Evolutionary conservation across 306 rosid species (phyloP), one percentile per base, ranked within the genome.

Genomic region (Cotoneaster glaucophyllus): DNA sequence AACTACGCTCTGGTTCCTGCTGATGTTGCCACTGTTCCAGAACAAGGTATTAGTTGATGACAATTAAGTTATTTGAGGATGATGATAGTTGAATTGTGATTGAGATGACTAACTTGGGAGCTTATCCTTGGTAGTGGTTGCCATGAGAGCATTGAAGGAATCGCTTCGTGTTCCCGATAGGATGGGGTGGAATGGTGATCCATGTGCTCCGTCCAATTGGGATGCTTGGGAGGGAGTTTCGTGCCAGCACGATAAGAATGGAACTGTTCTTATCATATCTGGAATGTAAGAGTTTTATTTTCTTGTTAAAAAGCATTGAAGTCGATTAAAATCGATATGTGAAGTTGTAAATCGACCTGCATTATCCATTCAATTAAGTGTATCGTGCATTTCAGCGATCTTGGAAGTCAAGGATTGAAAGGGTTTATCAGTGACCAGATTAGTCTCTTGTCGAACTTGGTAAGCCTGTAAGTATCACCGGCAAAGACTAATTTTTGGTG

Each of bases 121-220:
- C 22, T 69, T 37, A 41, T 58, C 37, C 37, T 78, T 62, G 79
- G 86, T 77, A 94, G 98, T 82, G 68, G 39, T 65, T 77, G 97
- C 97, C 61, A 92, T 95, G 97, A 87, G 83, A 79, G 96, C 91
- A 4, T 83, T 95, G 96, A 95, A 95, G 77, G 96, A 87, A 12
- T 88, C 97, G 11, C 92, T 95, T 37, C 87, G 86, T 17, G 71
- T 95, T 80, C 98, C 97, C 3, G 98, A 83, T 81, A 85, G 98
- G 83, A 95, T 95, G 98, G 97, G 98, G 74, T 95, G 98, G 97
- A 95, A 95, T 70, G 98, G 98, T 11, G 98, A 95, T 89, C 98
- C 98, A 10, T 95, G 98, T 88, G 98, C 97, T 63, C 97, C 98
- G 76, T 89, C 96, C 21, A 86, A 58, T 67, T 92, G 97, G 98